Percentiles rank a stretch among this genome's conserved stretches.
These are phyloP conservation scores for Plasmodium billcollinsi DNA, from an alignment of 169 alveolate species.

Conservation along the genomic window DNA sequence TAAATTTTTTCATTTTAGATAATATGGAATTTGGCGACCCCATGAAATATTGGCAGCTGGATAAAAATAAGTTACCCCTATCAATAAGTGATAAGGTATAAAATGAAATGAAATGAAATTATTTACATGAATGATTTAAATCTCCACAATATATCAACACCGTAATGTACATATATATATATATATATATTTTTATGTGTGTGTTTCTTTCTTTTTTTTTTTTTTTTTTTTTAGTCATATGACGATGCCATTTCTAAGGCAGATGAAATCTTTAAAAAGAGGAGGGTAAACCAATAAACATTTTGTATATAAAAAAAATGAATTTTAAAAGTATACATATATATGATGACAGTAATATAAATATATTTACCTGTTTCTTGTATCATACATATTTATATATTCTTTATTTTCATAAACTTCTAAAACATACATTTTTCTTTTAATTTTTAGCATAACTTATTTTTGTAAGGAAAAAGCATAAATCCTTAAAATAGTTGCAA, in stretches of 20 bases:
- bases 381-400: not conserved
- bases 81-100: conserved; percentile 45
- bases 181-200: not conserved
- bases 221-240: conserved; percentile 10
- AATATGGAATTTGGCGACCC: conserved; percentile 65
- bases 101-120: not conserved
- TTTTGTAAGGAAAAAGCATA: conserved; percentile 15
- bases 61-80: conserved; percentile 47
- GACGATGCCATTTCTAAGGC: conserved; percentile 54
- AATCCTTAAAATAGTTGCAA: not conserved
- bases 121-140: too few species aligned
- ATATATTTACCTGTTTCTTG: not conserved
- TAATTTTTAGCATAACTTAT: conserved; percentile 28
- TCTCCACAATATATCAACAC: not conserved
- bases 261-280: conserved; percentile 26
- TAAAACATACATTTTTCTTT: not conserved
- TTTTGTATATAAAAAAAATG: not conserved
- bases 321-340: not conserved
- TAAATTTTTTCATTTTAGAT: conserved; percentile 15
- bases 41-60: conserved; percentile 57
- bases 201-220: not conserved
- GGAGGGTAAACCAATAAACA: conserved; percentile 8
- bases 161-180: not conserved
- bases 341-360: not conserved
- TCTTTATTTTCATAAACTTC: not conserved